Evolutionary conservation across 225 moss, liverwort and hornwort species (phyloP).

Genomic region (Rhytidiadelphus loreus): DNA sequence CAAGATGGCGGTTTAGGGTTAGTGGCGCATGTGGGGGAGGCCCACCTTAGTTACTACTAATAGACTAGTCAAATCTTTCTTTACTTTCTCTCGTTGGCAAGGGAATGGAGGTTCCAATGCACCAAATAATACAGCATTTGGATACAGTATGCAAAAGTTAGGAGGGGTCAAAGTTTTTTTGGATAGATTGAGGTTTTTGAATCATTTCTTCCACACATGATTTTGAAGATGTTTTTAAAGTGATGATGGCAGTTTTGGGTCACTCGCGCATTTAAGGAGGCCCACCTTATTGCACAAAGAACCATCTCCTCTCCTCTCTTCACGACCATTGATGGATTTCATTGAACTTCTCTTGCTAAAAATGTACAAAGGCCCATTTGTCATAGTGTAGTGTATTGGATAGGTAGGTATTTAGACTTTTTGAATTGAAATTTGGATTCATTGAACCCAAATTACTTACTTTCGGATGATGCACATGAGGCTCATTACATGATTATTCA

Average conservation of each 20-base stretch:
- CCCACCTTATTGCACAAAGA: fast-evolving
- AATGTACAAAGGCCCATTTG: fast-evolving
- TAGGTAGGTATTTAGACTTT: background rate
- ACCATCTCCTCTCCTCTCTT: background rate
- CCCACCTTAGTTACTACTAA: too few relatives aligned
- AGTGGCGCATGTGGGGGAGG: too few relatives aligned
- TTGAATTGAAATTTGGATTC: background rate
- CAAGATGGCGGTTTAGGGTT: too few relatives aligned
- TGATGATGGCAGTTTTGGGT: background rate
- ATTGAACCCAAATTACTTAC: too few relatives aligned
- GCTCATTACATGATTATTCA: background rate
- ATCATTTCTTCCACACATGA: too few relatives aligned
- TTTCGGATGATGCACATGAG: background rate
- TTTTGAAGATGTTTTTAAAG: fast-evolving
- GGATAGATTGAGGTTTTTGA: fast-evolving
- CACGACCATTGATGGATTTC: background rate
- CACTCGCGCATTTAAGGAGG: fast-evolving
- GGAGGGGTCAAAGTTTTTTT: fast-evolving
- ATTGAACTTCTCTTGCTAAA: background rate
- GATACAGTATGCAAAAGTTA: background rate
- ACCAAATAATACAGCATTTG: background rate
- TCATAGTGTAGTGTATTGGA: fast-evolving
- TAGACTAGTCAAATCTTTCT: too few relatives aligned
- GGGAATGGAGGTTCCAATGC: too few relatives aligned
- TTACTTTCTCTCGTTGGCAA: too few relatives aligned